These are phyloP conservation scores for Tuctoria greenei DNA, from an alignment of 176 grass and related monocot species.

Conservation along the genomic window DNA sequence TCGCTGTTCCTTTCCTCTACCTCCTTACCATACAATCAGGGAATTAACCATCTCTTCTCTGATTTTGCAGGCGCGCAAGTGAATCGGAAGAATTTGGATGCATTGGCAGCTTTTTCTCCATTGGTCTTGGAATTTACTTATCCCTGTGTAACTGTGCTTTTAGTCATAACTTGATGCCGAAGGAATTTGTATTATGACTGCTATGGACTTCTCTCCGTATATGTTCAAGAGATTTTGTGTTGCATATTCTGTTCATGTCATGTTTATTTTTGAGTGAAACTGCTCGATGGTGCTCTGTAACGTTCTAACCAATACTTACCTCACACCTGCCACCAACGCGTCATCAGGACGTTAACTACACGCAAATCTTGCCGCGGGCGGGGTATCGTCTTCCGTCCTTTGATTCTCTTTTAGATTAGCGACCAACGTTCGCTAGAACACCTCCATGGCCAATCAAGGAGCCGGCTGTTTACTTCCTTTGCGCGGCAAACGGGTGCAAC, in stretches of 20 bases:
- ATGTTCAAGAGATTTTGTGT: slow-evolving; percentile 6
- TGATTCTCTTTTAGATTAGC: slow-evolving; percentile 13
- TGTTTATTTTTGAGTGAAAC: background rate
- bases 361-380: too few species aligned
- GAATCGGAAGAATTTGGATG: slow-evolving; percentile 26
- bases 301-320: background rate
- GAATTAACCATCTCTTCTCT: background rate
- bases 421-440: background rate
- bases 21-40: background rate
- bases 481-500: slow-evolving; percentile 38
- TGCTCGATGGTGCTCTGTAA: background rate
- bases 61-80: slow-evolving; percentile 20
- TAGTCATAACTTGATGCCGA: slow-evolving; percentile 14
- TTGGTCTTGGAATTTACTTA: slow-evolving; percentile 31
- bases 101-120: slow-evolving; percentile 9
- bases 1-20: background rate
- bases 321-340: background rate
- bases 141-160: slow-evolving; percentile 35
- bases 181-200: slow-evolving; percentile 39
- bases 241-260: slow-evolving; percentile 6
- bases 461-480: slow-evolving; percentile 12
- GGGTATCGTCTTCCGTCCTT: background rate
- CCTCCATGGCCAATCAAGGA: background rate
- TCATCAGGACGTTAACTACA: too few species aligned
- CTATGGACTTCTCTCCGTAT: slow-evolving; percentile 17